A percentile compares a stretch with the other conserved stretches of the same genome.
phyloP scores from a whole-genome alignment of 208 protist genomes.

The Acanthamoeba lenticulata region DNA sequence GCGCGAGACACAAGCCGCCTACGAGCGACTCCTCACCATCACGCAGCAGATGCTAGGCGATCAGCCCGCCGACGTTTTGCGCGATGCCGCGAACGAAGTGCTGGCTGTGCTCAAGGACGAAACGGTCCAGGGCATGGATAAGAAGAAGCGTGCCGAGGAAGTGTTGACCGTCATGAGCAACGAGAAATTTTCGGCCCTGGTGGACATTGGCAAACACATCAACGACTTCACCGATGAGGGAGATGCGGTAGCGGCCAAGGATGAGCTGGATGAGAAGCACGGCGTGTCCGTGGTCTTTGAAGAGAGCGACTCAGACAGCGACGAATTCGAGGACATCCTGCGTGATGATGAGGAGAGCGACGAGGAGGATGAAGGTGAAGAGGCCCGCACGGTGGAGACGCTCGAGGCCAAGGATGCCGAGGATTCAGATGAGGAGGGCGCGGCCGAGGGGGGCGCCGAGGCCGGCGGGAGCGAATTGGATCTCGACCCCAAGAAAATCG shows the following conservation, averaged over 20 bases:
- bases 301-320: constrained; percentile 85
- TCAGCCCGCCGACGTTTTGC: constrained; percentile 88
- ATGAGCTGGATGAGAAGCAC: constrained; percentile 81
- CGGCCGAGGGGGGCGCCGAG: neutral
- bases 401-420: constrained; percentile 12
- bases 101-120: constrained; percentile 89
- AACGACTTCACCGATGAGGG: constrained; percentile 84
- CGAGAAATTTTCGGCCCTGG: constrained; percentile 82
- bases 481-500: constrained; percentile 87
- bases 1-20: constrained; percentile 85
- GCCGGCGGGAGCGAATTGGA: neutral
- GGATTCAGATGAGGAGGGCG: neutral
- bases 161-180: constrained; percentile 77
- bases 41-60: constrained; percentile 86
- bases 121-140: constrained; percentile 71
- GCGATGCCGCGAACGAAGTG: constrained; percentile 90
- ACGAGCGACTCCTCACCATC: constrained; percentile 86
- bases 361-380: constrained; percentile 62
- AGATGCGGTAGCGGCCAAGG: constrained; percentile 21
- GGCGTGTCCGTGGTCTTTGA: constrained; percentile 91
- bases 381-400: constrained; percentile 31
- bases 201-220: constrained; percentile 82
- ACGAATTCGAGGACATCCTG: constrained; percentile 68
- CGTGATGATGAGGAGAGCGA: constrained; percentile 60
- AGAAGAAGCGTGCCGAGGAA: constrained; percentile 78